A percentile compares a stretch with the other conserved stretches of the same genome.
Evolutionary conservation across 176 grass and related monocot genomes (phyloP).

Genomic region (Aegilops umbellulata): DNA sequence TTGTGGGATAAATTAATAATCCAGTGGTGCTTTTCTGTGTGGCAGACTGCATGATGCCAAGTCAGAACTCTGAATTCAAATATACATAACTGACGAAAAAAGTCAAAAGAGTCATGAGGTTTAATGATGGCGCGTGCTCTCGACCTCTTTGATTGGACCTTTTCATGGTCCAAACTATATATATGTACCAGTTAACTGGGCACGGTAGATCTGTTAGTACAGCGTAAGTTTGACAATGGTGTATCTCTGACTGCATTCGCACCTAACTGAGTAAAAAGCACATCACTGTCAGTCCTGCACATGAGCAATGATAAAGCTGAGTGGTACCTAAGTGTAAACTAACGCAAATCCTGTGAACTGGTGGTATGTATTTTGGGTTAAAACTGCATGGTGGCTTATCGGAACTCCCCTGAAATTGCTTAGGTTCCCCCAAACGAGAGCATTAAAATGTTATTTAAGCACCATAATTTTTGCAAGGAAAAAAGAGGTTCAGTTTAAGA

Average conservation of each 20-base stretch:
- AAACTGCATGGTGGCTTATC: not conserved
- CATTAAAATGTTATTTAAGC: too few relatives aligned
- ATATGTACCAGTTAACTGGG: not conserved
- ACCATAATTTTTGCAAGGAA: not conserved
- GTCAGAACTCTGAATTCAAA: not conserved
- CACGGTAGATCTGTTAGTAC: not conserved
- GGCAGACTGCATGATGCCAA: not conserved
- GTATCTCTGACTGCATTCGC: not conserved
- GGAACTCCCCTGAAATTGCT: not conserved
- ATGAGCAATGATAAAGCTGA: not conserved
- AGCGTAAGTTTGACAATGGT: not conserved
- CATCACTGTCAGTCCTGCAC: not conserved
- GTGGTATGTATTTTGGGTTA: not conserved
- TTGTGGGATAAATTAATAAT: not conserved
- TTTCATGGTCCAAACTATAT: not conserved
- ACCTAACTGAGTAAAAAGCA: not conserved
- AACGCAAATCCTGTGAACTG: not conserved
- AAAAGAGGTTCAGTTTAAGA: not conserved
- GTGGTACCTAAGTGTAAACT: not conserved
- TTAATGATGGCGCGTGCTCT: not conserved
- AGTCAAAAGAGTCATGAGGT: not conserved
- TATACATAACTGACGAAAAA: not conserved
- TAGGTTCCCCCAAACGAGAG: not conserved
- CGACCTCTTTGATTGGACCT: not conserved
- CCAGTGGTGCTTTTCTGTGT: not conserved